Evolutionary conservation across 73 alveolate genomes (phyloP), one percentile per base, ranked within the genome.

Genomic region (Halteria grandinella): DNA sequence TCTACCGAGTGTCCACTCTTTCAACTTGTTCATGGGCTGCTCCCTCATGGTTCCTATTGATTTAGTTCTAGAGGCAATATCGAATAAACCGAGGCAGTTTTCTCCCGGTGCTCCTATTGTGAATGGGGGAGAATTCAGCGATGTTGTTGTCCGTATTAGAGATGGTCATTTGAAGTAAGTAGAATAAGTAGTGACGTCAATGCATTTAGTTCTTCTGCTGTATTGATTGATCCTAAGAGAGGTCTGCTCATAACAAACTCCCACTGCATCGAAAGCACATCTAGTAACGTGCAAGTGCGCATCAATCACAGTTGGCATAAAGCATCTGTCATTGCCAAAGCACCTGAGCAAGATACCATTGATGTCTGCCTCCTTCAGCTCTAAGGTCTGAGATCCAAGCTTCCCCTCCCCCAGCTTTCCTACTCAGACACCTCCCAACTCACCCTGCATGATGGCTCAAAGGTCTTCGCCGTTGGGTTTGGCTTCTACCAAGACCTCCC

Each of bases 161-260:
- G 80, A 66, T 45, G 2, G 8, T 5, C n/a, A 60, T 21, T 60
- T 60, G 24, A 60, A 60, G 77, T 60, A 24, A 57, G 48, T 60
- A 36, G 7, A 36, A 32, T 6, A 20, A 4, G 20, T 12, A 6
- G n/a, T 37, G 43, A 37, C 43, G 6, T 2, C 10, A 57, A 2
- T 4, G 8, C n/a, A n/a, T 44, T n/a, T 47, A 66, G 80, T 47
- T 41, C 80, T 5, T 23, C 51, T 27, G 80, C 69, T 10, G 51
- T 66, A 1, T n/a, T 66, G 17, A 45, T 66, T 44, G 66, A 66
- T 47, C 12, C 24, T 1, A 5, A 20, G 5, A 41, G 36, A 44
- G 66, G 80, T 2, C 23, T 66, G 29, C 41, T 66, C 12, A 17
- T 66, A 25, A 66, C 80, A 10, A 66, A 66, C 43, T 20, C 80